Base-by-base conservation (phyloP, 768 basidiomycete species). In the Lyophyllum decastes region DNA sequence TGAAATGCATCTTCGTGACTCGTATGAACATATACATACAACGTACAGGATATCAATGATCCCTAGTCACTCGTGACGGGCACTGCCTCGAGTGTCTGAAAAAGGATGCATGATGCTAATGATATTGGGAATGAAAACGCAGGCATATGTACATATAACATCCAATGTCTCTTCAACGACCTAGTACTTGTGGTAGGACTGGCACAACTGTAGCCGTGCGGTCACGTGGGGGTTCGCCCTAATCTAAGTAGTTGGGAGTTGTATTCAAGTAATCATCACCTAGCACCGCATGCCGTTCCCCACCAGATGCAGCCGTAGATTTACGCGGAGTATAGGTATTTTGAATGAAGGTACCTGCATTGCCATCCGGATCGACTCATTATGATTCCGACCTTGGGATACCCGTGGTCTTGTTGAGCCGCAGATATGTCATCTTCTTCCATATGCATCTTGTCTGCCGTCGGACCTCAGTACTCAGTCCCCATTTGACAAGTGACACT, bases 401-500 rank as follows among this genome's bases (percentile, higher is more conserved):
- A 30, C 30, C 47, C 49, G 21, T 40, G 47, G 35, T 34, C 25
- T 22, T 49, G 38, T 52, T 49, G 52, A 49, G 52, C 52, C 40
- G 46, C 49, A 45, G 44, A 21, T 7, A 11, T 52, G 55, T 45
- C 44, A 46, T 52, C 49, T 50, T 21, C 12, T 51, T 30, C 30
- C 4, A 30, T 4, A 5, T 35, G 58, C 34, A 49, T 55, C 50
- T 45, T 45, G 44, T 44, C 48, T 38, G 27, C 53, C 22, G 41
- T 52, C 58, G 63, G 21, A 47, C 22, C 34, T 50, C 26, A 55
- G 52, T 62, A 17, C 34, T 50, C 26, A 55, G 52, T 62, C 55
- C 49, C 52, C 51, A 54, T 52, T 49, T 49, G 58, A 56, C 54
- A 58, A 52, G 58, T 58, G 59, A 52, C 58, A 60, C 48, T n/a